Evolutionary conservation across 2,329 filamentous ascomycete genomes (phyloP).

Genomic region (Allantophomopsis cytisporea): DNA sequence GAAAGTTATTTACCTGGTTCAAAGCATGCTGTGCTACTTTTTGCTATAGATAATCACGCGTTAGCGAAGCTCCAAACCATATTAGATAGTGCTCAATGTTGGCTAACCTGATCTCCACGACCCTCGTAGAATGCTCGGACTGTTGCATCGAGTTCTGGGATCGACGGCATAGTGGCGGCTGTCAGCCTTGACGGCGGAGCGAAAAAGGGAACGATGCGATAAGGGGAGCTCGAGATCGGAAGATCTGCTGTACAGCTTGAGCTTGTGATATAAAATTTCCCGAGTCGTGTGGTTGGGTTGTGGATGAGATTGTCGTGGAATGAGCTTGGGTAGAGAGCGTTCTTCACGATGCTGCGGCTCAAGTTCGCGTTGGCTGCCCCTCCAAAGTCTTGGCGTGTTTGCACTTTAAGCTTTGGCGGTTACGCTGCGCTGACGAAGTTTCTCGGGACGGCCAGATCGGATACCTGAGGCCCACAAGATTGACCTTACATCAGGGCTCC

Average conservation of each 20-base stretch:
- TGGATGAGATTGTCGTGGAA: too few relatives aligned
- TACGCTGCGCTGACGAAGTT: too few relatives aligned
- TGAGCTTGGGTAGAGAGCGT: too few relatives aligned
- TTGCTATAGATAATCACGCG: constrained; percentile 51
- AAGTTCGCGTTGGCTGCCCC: too few relatives aligned
- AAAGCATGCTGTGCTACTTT: constrained; percentile 87
- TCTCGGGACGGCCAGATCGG: too few relatives aligned
- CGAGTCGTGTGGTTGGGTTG: too few relatives aligned
- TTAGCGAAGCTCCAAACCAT: constrained; percentile 17
- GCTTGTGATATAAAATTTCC: neutral
- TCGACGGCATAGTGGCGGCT: constrained; percentile 48
- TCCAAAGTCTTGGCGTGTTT: too few relatives aligned
- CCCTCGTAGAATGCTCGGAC: constrained; percentile 97
- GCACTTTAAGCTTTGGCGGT: too few relatives aligned
- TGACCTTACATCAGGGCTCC: too few relatives aligned
- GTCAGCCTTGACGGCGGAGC: constrained; percentile 1
- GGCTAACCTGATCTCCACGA: constrained; percentile 75
- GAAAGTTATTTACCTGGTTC: constrained; percentile 56
- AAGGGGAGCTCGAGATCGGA: constrained; percentile 1
- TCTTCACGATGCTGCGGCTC: too few relatives aligned
- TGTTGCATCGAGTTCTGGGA: constrained; percentile 91
- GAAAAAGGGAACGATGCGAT: constrained; percentile 1
- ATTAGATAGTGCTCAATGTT: constrained; percentile 3
- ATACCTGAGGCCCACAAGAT: too few relatives aligned
- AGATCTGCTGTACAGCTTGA: constrained; percentile 3